These are phyloP conservation scores for Cordyceps farinosa DNA, from an alignment of 2,329 filamentous ascomycete genomes.

Conservation along the genomic window DNA sequence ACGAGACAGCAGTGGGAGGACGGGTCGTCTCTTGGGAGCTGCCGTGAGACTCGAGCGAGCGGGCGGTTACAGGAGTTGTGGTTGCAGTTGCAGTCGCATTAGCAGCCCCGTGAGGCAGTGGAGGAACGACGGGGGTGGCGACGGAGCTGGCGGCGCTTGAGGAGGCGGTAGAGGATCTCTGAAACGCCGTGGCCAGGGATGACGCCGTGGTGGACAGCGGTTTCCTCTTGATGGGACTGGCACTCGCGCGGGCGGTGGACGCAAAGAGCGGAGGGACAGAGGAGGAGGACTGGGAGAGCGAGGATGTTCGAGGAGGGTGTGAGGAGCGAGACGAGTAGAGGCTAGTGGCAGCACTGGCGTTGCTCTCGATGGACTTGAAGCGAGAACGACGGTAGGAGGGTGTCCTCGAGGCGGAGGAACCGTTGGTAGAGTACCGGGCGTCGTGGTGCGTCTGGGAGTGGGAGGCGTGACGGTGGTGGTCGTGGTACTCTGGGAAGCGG, in stretches of 20 bases:
- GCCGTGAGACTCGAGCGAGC: not conserved
- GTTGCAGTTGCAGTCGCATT: not conserved
- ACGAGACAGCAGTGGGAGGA: conserved; percentile 21
- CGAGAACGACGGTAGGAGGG: conserved; percentile 8
- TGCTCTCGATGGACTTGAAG: conserved; percentile 10
- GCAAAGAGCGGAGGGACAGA: conserved; percentile 17
- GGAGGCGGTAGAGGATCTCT: conserved; percentile 28
- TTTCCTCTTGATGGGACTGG: conserved; percentile 52
- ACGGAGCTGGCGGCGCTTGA: conserved; percentile 8
- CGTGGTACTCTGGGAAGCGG: conserved; percentile 8
- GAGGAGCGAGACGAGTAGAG: conserved; percentile 25
- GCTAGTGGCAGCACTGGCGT: conserved; percentile 20
- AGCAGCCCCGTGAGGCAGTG: conserved; percentile 5
- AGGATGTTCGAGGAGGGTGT: conserved; percentile 24
- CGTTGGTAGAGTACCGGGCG: not conserved
- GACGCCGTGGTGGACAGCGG: conserved; percentile 56
- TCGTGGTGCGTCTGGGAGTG: conserved; percentile 3
- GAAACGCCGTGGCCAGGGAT: conserved; percentile 41
- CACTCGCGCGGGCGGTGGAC: conserved; percentile 20
- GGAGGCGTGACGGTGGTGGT: conserved; percentile 15
- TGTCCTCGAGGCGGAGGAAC: conserved; percentile 10
- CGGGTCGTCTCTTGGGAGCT: not conserved
- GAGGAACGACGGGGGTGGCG: conserved; percentile 17
- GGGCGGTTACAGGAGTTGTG: not conserved
- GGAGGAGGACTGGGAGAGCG: conserved; percentile 17